phyloP scores from a whole-genome alignment of 2,329 filamentous ascomycete genomes.

The Fusarium begoniae region DNA sequence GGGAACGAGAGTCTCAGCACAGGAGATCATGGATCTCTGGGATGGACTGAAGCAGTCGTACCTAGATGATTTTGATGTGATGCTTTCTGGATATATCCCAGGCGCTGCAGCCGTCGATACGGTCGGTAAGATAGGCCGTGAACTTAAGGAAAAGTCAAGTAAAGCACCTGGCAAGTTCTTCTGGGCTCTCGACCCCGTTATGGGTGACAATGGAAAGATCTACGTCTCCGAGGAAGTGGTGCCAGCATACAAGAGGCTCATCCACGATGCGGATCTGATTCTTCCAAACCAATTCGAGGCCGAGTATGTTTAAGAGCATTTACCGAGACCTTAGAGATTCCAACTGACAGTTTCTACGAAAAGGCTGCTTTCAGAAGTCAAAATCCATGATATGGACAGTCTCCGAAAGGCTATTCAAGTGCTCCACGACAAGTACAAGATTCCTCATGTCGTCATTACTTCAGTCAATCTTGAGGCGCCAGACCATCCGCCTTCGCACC shows the following conservation, averaged over 20 bases:
- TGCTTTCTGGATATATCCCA: conserved; percentile 94
- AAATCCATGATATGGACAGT: conserved; percentile 78
- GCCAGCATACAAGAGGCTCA: conserved; percentile 83
- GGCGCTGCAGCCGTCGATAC: conserved; percentile 85
- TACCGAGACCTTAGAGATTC: background rate
- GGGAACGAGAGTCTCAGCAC: conserved; percentile 81
- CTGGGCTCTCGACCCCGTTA: conserved; percentile 97
- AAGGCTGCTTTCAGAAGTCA: conserved; percentile 86
- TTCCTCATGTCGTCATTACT: conserved; percentile 93
- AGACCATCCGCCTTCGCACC: conserved; percentile 58
- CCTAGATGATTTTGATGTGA: conserved; percentile 90
- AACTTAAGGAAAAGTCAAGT: conserved; percentile 74
- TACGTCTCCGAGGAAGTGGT: conserved; percentile 94
- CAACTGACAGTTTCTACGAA: background rate
- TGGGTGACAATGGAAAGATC: conserved; percentile 93
- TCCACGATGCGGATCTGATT: conserved; percentile 87
- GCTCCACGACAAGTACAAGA: conserved; percentile 77
- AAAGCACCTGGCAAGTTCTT: conserved; percentile 82
- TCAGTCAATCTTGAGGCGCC: conserved; percentile 76
- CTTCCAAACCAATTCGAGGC: conserved; percentile 97
- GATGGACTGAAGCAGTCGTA: conserved; percentile 83
- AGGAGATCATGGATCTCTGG: conserved; percentile 87
- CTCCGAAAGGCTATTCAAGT: conserved; percentile 78
- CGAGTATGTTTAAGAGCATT: conserved; percentile 68
- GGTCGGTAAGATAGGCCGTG: conserved; percentile 83